phyloP scores from a whole-genome alignment of 805 yeast genomes.

The Hanseniaspora thailandica region DNA sequence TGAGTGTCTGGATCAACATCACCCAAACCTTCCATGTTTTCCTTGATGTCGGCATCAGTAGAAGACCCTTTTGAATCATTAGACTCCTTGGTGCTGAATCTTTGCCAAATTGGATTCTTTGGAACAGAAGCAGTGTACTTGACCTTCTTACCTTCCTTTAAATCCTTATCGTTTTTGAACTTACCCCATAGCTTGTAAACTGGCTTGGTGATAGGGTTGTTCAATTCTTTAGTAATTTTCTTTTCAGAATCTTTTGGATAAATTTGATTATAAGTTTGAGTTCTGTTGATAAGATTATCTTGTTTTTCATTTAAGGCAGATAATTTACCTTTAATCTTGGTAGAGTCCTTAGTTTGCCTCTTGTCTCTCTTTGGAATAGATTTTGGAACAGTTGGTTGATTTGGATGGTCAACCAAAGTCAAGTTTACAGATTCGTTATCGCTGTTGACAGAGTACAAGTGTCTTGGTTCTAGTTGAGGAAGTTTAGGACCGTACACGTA shows the following conservation, averaged over 20 bases:
- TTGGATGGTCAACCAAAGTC: slow-evolving; percentile 9
- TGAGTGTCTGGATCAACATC: slow-evolving; percentile 2
- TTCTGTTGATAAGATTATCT: slow-evolving; percentile 4
- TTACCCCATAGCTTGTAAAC: slow-evolving; percentile 10
- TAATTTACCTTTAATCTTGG: slow-evolving; percentile 4
- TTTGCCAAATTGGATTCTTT: slow-evolving; percentile 5
- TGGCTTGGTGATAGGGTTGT: slow-evolving; percentile 7
- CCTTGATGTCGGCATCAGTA: not conserved
- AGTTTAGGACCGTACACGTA: slow-evolving; percentile 19
- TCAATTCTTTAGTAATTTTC: not conserved
- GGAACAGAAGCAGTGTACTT: slow-evolving; percentile 3
- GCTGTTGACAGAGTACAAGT: not conserved
- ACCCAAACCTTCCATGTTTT: not conserved
- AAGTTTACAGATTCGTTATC: not conserved
- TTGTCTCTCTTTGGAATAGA: slow-evolving; percentile 11
- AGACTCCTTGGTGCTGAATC: not conserved
- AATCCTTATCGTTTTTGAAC: slow-evolving; percentile 2
- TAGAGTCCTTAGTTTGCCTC: slow-evolving; percentile 1
- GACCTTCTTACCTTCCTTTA: slow-evolving; percentile 3
- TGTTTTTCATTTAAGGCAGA: not conserved
- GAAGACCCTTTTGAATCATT: too few relatives aligned
- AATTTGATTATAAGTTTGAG: not conserved
- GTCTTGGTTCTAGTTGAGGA: slow-evolving; percentile 7
- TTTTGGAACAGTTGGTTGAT: slow-evolving; percentile 5
- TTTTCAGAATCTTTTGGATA: slow-evolving; percentile 1